Evolutionary conservation across 176 grass and related monocot species (phyloP).

Genomic region (Aegilops sharonensis): DNA sequence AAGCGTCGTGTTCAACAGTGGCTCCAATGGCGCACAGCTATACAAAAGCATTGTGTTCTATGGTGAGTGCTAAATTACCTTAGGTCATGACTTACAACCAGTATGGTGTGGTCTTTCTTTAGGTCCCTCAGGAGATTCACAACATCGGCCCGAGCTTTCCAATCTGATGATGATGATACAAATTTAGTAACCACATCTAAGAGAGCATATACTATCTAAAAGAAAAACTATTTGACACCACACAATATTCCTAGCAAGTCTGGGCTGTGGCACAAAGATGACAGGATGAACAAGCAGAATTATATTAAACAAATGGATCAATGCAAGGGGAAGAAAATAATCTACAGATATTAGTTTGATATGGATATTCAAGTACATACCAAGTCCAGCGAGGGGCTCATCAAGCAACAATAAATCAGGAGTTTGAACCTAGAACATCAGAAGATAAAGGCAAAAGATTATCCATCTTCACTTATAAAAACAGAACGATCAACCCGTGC

Average conservation of each 20-base stretch:
- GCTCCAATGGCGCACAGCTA: not conserved
- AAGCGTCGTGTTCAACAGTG: not conserved
- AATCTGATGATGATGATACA: conserved; percentile 48
- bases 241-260: not conserved
- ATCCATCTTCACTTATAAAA: no score
- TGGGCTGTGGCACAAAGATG: not conserved
- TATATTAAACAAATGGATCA: not conserved
- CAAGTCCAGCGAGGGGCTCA: conserved; percentile 86
- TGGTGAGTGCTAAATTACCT: conserved; percentile 47
- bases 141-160: conserved; percentile 89
- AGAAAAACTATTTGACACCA: not conserved
- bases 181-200: not conserved
- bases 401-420: conserved; percentile 89
- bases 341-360: not conserved
- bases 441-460: not conserved
- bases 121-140: conserved; percentile 76
- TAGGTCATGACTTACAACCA: conserved; percentile 87
- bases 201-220: not conserved
- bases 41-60: not conserved
- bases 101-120: conserved; percentile 69
- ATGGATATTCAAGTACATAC: conserved; percentile 36
- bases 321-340: not conserved
- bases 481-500: no score
- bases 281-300: not conserved
- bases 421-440: conserved; percentile 69